Percentiles rank a stretch among this genome's conserved stretches.
phyloP scores from a whole-genome alignment of 345 rosid species.

The Boechera retrofracta region DNA sequence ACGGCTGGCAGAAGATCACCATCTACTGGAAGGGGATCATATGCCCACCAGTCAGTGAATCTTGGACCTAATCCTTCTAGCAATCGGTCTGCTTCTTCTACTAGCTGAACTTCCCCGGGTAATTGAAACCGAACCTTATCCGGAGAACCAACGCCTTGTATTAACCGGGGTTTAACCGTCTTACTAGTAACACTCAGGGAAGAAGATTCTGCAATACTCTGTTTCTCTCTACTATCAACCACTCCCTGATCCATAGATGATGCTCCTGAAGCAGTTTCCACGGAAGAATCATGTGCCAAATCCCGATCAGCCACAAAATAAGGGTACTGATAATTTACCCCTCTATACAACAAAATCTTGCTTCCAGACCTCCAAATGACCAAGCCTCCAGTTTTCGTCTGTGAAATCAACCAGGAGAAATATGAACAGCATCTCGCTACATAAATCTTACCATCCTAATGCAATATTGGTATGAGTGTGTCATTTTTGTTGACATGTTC shows the following conservation, averaged over 20 bases:
- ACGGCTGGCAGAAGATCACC: conserved; percentile 89
- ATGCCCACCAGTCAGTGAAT: conserved; percentile 93
- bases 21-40: conserved; percentile 89
- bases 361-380: conserved; percentile 97
- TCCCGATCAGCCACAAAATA: conserved; percentile 62
- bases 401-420: conserved; percentile 37
- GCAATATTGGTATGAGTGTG: not conserved
- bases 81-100: conserved; percentile 76
- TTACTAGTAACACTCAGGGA: conserved; percentile 33
- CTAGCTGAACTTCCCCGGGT: conserved; percentile 78
- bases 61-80: conserved; percentile 94
- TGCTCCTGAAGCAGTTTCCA: conserved; percentile 43
- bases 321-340: conserved; percentile 77
- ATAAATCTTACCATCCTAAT: not conserved
- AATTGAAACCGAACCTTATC: conserved; percentile 76
- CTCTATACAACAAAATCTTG: conserved; percentile 83
- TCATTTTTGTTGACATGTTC: not conserved
- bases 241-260: conserved; percentile 36
- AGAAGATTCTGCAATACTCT: conserved; percentile 39
- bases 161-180: conserved; percentile 46
- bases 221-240: conserved; percentile 40
- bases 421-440: not conserved
- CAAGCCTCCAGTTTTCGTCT: conserved; percentile 95
- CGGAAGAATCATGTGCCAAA: conserved; percentile 39
- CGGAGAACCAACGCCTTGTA: conserved; percentile 78